phyloP scores from a whole-genome alignment of 78 protist genomes.

The Protostelium mycophagum region DNA sequence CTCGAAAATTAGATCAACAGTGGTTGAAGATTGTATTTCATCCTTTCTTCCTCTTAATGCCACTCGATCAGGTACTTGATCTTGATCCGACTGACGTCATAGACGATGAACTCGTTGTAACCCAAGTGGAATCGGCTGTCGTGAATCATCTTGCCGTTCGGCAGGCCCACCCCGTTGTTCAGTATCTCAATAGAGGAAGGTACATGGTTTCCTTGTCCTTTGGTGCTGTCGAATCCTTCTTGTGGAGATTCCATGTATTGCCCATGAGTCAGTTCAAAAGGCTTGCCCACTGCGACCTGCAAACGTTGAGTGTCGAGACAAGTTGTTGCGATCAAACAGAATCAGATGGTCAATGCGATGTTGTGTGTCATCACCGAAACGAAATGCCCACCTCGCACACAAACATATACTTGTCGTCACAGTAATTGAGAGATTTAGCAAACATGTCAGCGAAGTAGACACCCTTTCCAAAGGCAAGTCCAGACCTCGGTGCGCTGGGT shows the following conservation, averaged over 20 bases:
- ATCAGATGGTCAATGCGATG: constrained; percentile 12
- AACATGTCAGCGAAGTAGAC: constrained; percentile 84
- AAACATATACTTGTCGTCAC: background rate
- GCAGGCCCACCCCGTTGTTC: background rate
- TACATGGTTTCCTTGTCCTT: background rate
- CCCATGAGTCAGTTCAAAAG: background rate
- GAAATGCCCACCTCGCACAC: background rate
- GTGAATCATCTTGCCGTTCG: background rate
- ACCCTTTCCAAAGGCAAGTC: constrained; percentile 94
- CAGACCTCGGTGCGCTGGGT: constrained; percentile 88
- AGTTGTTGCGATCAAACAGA: background rate
- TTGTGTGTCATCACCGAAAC: background rate
- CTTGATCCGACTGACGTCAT: constrained; percentile 44
- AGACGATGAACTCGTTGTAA: constrained; percentile 63
- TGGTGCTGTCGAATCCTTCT: background rate
- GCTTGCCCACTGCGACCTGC: constrained; percentile 1
- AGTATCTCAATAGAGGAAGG: background rate
- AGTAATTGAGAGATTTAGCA: constrained; percentile 29
- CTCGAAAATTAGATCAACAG: background rate
- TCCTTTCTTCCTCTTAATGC: background rate
- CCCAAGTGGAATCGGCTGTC: background rate
- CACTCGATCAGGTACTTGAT: constrained; percentile 30
- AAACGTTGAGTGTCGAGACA: background rate
- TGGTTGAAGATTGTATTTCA: background rate
- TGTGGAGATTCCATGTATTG: background rate